Percentiles rank a stretch among this genome's conserved stretches.
phyloP scores from a whole-genome alignment of 345 rosid species.

The Anastatica hierochuntica region DNA sequence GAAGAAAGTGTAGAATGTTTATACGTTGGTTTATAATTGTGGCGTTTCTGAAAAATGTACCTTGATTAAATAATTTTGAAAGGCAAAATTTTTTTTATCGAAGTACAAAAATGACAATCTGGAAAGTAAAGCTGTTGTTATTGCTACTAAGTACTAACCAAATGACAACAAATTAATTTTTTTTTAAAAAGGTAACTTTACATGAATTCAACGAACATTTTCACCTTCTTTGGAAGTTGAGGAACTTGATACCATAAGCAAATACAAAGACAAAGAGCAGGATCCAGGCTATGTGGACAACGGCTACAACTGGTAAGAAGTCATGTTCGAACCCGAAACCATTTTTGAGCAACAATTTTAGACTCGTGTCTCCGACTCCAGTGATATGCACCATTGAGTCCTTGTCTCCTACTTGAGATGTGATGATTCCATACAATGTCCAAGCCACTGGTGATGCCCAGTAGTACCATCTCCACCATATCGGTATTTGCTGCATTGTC shows the following conservation, averaged over 20 bases:
- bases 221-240: constrained; percentile 56
- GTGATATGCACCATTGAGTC: constrained; percentile 26
- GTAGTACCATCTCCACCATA: constrained; percentile 94
- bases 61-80: too few relatives aligned
- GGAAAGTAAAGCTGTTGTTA: too few relatives aligned
- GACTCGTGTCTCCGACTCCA: constrained; percentile 20
- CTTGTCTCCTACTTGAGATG: constrained; percentile 63
- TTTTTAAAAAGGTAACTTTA: constrained; percentile 1
- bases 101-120: neutral
- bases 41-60: too few relatives aligned
- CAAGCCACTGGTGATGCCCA: constrained; percentile 72
- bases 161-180: neutral
- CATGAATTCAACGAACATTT: neutral
- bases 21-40: too few relatives aligned
- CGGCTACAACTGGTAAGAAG: constrained; percentile 57
- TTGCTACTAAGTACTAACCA: neutral
- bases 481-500: constrained; percentile 47
- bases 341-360: constrained; percentile 40
- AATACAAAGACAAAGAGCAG: constrained; percentile 38
- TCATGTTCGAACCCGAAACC: constrained; percentile 38
- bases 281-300: constrained; percentile 44
- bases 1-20: too few relatives aligned
- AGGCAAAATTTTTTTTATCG: too few relatives aligned
- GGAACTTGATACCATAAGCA: constrained; percentile 46
- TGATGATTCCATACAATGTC: constrained; percentile 70